Percentiles rank a stretch among this genome's conserved stretches.
phyloP scores from a whole-genome alignment of 805 yeast species.

The Wickerhamomyces mucosus region DNA sequence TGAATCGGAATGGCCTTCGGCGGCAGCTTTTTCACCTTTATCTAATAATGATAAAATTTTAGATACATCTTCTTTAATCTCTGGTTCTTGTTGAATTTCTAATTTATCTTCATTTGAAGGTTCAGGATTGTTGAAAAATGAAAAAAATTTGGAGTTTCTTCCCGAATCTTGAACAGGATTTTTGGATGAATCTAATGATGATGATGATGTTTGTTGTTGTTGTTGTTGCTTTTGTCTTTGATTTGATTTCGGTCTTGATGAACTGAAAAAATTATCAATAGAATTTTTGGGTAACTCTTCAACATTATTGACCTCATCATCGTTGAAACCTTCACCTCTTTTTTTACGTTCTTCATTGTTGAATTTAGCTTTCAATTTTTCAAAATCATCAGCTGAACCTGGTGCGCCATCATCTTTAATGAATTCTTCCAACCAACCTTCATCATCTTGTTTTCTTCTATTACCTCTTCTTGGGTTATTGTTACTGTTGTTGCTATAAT shows the following conservation, averaged over 20 bases:
- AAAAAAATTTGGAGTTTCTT: slow-evolving; percentile 19
- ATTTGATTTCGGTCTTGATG: slow-evolving; percentile 6
- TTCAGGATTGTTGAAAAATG: slow-evolving; percentile 18
- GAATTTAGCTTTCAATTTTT: slow-evolving; percentile 29
- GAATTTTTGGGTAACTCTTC: slow-evolving; percentile 11
- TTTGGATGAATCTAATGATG: too few relatives aligned
- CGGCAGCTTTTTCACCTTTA: slow-evolving; percentile 11
- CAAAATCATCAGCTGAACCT: slow-evolving; percentile 27
- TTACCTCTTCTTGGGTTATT: slow-evolving; percentile 10
- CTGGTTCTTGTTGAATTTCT: slow-evolving; percentile 1
- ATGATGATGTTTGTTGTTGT: too few relatives aligned
- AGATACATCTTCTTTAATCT: slow-evolving; percentile 14
- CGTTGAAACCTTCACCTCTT: too few relatives aligned
- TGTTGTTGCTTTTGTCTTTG: not conserved
- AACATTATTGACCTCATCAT: slow-evolving; percentile 6
- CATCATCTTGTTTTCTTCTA: slow-evolving; percentile 11
- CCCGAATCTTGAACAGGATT: slow-evolving; percentile 2
- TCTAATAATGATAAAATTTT: slow-evolving; percentile 18
- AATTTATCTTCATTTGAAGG: slow-evolving; percentile 1
- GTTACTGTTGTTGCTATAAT: slow-evolving; percentile 5
- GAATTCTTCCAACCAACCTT: slow-evolving; percentile 14
- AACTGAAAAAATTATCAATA: slow-evolving; percentile 18
- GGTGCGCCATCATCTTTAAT: slow-evolving; percentile 14
- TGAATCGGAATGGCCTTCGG: not conserved
- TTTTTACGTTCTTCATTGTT: slow-evolving; percentile 26